Evolutionary conservation across 306 rosid species (phyloP), one percentile per base, ranked within the genome.

Genomic region (Hippophae gyantsensis): DNA sequence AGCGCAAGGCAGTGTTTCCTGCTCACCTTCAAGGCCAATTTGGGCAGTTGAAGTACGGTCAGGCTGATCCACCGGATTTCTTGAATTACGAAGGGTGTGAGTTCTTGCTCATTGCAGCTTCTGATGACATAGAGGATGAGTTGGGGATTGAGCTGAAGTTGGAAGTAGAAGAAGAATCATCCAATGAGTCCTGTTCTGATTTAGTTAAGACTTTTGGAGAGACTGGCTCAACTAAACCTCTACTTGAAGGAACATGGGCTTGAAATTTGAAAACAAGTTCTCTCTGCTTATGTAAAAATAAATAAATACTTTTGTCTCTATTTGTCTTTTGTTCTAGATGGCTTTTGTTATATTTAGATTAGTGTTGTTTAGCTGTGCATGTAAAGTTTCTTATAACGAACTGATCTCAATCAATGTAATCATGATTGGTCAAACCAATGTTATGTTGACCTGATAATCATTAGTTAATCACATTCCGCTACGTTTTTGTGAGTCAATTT

Each of bases 41-140:
- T 12, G 85, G 83, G 44, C 72, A 71, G 10, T 57, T 23, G 2
- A 7, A 57, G 44, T 74, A 7, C 23, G 32, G 41, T 10, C 72
- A 84, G 0, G 80, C 78, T 12, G 85, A 81, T 58, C 87, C 87
- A 0, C 82, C 88, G 0, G 82, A 79, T 52, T 77, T 67, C 53
- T 69, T 85, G 60, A 85, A 85, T 76, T 79, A 72, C 26, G 79
- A 85, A 68, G 85, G 93, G 8, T 85, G 93, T 9, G 88, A 81
- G 53, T 76, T 81, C 56, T 72, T 85, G 76, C 80, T 85, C 46
- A 72, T 85, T 59, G 69, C 80, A 6, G 83, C 88, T 63, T 79
- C 82, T 0, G 82, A 79, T 23, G 61, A 79, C 26, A 70, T 81
- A 56, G 76, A 74, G 53, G 67, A 81, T 42, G 83, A 81, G 58